Conservation (phyloP, 78 protist genomes). For the Dictyostelium brefeldianum region DNA sequence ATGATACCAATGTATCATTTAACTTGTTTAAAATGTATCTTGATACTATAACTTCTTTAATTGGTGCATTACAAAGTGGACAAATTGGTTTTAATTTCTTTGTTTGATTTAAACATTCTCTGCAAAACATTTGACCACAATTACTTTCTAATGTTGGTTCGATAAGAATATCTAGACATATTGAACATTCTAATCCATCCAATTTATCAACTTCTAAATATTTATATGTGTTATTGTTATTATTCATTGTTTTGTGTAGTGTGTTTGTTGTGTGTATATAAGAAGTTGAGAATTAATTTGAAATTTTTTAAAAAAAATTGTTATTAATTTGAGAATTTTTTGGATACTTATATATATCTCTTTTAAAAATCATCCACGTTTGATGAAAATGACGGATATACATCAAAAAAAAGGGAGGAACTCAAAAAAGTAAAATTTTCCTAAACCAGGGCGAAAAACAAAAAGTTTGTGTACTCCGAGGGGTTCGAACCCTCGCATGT, state of each 20-base stretch:
- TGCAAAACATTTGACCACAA: conserved; percentile 20
- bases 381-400: too few species aligned
- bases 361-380: too few species aligned
- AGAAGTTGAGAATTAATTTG: too few species aligned
- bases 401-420: too few species aligned
- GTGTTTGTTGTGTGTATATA: too few species aligned
- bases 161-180: background rate
- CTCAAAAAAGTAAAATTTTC: too few species aligned
- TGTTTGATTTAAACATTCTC: background rate
- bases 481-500: too few species aligned
- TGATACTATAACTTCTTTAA: background rate
- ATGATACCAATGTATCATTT: background rate
- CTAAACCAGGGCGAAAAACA: too few species aligned
- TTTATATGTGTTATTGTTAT: background rate
- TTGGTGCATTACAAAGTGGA: conserved; percentile 1
- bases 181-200: conserved; percentile 12
- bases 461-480: too few species aligned
- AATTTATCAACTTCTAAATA: conserved; percentile 1
- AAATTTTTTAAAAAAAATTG: too few species aligned
- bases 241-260: background rate
- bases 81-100: background rate
- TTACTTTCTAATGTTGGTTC: conserved; percentile 6
- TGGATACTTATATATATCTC: too few species aligned
- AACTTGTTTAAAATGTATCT: background rate
- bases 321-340: too few species aligned